phyloP scores from a whole-genome alignment of 108 stramenopile genomes.

The Cylindrotheca closterium region DNA sequence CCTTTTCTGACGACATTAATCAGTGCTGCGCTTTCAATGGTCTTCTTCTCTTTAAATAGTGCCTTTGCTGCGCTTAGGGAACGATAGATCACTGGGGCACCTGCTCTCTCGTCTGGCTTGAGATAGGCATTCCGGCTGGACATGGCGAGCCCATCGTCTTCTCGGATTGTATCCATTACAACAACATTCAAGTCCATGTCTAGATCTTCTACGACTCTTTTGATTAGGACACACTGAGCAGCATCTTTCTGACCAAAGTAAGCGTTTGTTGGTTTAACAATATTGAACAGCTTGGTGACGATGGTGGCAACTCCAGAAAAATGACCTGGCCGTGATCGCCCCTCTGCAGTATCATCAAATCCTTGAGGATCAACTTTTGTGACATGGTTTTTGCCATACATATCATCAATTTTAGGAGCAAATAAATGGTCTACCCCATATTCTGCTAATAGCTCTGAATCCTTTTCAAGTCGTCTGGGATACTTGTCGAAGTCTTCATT shows the following conservation, averaged over 20 bases:
- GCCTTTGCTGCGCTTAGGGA: slow-evolving; percentile 67
- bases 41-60: slow-evolving; percentile 22
- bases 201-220: slow-evolving; percentile 83
- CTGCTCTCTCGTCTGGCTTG: slow-evolving; percentile 63
- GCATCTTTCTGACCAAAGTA: slow-evolving; percentile 99
- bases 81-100: slow-evolving; percentile 80
- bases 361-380: slow-evolving; percentile 74
- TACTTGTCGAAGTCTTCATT: slow-evolving; percentile 95
- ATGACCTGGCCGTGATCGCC: slow-evolving; percentile 83
- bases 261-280: slow-evolving; percentile 87
- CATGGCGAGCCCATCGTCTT: slow-evolving; percentile 94
- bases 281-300: slow-evolving; percentile 97
- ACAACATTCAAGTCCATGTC: slow-evolving; percentile 77
- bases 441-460: slow-evolving; percentile 59
- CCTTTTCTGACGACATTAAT: slow-evolving; percentile 35
- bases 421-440: slow-evolving; percentile 85
- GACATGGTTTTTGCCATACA: slow-evolving; percentile 78
- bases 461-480: slow-evolving; percentile 88
- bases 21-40: slow-evolving; percentile 24
- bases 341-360: slow-evolving; percentile 84
- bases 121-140: slow-evolving; percentile 96
- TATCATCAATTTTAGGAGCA: slow-evolving; percentile 58
- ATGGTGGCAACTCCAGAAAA: slow-evolving; percentile 98
- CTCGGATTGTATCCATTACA: slow-evolving; percentile 81
- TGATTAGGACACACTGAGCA: slow-evolving; percentile 90